Conservation (phyloP, 2,329 filamentous ascomycete genomes). For the Raffaelea albimanens region DNA sequence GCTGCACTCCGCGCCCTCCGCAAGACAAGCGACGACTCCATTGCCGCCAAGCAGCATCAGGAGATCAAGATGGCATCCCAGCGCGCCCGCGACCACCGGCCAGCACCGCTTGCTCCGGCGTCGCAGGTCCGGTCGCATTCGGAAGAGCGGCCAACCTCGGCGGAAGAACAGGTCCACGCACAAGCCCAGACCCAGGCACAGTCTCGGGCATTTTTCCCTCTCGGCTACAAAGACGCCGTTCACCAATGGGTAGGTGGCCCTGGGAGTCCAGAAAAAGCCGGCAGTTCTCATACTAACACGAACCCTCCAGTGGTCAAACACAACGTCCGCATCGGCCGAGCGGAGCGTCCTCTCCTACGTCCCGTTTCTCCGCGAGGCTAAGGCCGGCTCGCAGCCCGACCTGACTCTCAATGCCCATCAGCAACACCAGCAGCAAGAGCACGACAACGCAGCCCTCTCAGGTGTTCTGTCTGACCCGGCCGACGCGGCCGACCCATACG, state of each 20-base stretch:
- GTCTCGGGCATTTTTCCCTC: conserved; percentile 63
- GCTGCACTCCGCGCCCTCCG: background rate
- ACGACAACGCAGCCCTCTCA: conserved; percentile 11
- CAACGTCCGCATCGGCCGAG: conserved; percentile 78
- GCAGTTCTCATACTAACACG: conserved; percentile 5
- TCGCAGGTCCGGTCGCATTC: conserved; percentile 10
- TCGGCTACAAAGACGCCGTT: conserved; percentile 86
- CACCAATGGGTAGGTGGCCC: conserved; percentile 76
- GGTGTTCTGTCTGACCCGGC: background rate
- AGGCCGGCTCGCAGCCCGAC: conserved; percentile 28
- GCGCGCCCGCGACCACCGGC: conserved; percentile 6
- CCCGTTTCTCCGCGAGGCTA: conserved; percentile 68
- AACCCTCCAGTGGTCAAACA: conserved; percentile 62
- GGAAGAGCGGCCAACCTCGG: conserved; percentile 5
- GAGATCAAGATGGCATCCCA: no score
- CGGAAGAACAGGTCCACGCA: conserved; percentile 7
- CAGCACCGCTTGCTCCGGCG: conserved; percentile 14
- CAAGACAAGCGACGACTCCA: background rate
- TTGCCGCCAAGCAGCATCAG: background rate
- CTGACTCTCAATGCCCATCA: conserved; percentile 4
- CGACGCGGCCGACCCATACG: conserved; percentile 58
- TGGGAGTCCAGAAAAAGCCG: no score
- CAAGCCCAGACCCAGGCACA: conserved; percentile 15
- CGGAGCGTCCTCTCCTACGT: conserved; percentile 80
- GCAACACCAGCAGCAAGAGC: conserved; percentile 11